Evolutionary conservation across 73 alveolate species (phyloP), one percentile per base, ranked within the genome.

Genomic region (Paramecium sexaurelia): DNA sequence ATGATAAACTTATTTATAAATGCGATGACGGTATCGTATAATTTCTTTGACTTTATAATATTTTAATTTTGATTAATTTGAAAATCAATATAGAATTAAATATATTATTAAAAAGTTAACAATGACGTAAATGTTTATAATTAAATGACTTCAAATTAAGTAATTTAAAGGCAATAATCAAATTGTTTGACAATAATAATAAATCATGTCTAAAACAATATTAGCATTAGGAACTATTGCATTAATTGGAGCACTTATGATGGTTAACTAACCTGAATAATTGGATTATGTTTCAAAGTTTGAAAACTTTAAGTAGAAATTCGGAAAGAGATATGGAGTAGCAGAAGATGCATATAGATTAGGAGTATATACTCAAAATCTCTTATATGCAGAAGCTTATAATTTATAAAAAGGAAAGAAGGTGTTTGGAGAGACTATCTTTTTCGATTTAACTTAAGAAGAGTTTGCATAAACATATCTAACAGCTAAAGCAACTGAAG

Each of bases 381-480:
- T 33, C 8, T 27, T 43, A 84, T 83, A n/a, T 41, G 92, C 56
- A 24, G 37, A 55, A 37, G 37, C 47, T 0, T 43, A 55, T 13
- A 83, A 83, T 35, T 6, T 24, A 83, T 20, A 13, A 17, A 47
- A 83, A 13, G 83, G 92, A 26, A 13, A 41, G 32, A 84, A 29
- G 20, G 83, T 43, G 13, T 82, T 89, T 82, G 94, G 92, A 37
- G 94, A 57, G n/a, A 89, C 91, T 75, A 75, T 73, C 55, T 89
- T 89, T 84, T 73, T 55, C 47, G 94, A 89, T 47, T 55, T 89
- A 20, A 75, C 94, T 11, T 19, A 36, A 19, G 85, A 89, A 55
- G 94, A 89, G 20, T 89, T 89, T 84, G 92, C 85, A 13, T 69
- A 78, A 27, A 89, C 32, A 47, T 89, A 89, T 75, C 92, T 89